phyloP scores from a whole-genome alignment of 192 early-diverging fungal species.

The Geosiphon pyriformis region DNA sequence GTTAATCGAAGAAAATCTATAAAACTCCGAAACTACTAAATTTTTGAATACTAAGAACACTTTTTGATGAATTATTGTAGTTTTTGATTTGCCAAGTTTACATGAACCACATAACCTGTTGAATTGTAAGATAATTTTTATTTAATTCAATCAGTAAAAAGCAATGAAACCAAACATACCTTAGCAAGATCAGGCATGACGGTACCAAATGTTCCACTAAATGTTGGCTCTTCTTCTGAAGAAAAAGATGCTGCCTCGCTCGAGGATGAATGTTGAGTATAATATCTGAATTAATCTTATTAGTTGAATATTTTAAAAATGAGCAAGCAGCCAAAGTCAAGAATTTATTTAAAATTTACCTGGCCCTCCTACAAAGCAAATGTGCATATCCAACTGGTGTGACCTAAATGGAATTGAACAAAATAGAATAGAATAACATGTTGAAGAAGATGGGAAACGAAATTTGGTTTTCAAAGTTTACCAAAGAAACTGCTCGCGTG shows the following conservation, averaged over 20 bases:
- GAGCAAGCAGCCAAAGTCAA: neutral
- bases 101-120: neutral
- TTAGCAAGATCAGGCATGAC: neutral
- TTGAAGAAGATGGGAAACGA: neutral
- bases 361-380: neutral
- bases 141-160: too few relatives aligned
- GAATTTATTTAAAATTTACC: neutral
- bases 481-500: conserved; percentile 80
- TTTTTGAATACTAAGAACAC: too few relatives aligned
- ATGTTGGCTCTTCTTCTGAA: neutral
- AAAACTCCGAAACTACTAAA: too few relatives aligned
- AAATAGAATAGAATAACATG: neutral
- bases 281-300: neutral
- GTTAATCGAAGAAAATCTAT: too few relatives aligned
- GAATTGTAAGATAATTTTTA: neutral
- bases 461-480: too few relatives aligned
- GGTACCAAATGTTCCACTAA: neutral
- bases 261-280: neutral
- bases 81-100: neutral
- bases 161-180: neutral
- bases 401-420: neutral
- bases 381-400: neutral
- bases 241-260: neutral
- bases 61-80: too few relatives aligned
- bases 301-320: neutral